Base-by-base conservation (phyloP, 1,284 basidiomycete genomes). In the Ceratobasidium sp. region DNA sequence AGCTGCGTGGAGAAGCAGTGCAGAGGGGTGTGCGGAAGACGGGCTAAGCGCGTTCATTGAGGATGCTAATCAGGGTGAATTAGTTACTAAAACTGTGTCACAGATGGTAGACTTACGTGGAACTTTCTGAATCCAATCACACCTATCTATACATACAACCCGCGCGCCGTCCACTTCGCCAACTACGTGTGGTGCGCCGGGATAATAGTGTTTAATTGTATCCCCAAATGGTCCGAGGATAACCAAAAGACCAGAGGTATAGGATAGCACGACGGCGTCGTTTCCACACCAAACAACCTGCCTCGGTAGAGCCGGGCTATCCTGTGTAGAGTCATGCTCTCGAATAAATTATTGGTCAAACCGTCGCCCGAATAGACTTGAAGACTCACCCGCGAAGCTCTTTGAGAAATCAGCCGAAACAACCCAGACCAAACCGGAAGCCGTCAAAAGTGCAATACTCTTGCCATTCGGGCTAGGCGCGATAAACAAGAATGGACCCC, bases 201-300 rank as follows among this genome's bases (percentile, higher is more conserved):
- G 77, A 75, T 98, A 95, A 73, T 86, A 84, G 32, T 56, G 34
- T 52, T 8, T 45, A 81, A 90, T 75, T 77, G 88, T 90, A 73
- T 96, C 94, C 0, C 94, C 95, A 72, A 89, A 93, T 3, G 96
- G 96, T 1, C 96, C 96, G 8, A 98, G 91, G 54, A 99, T 84
- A 15, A 96, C 80, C 0, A 90, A 90, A 52, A 89, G 81, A n/a
- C 85, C 82, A 22, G 62, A 53, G 42, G 87, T 86, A 91, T 93
- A 98, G 1, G 88, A 90, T 17, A 98, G 84, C 1, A 94, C 84
- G 29, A 99, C 91, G 0, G 94, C 94, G 78, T 99, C 95, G 77
- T 95, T 95, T 4, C 96, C 96, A 76, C 96, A 98, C 97, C 97
- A 99, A 75, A 92, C 91, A 0, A 96, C 88, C 73, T 90, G 88